These are phyloP conservation scores for Eucalyptus cladocalyx DNA, from an alignment of 345 rosid genomes.

Conservation along the genomic window DNA sequence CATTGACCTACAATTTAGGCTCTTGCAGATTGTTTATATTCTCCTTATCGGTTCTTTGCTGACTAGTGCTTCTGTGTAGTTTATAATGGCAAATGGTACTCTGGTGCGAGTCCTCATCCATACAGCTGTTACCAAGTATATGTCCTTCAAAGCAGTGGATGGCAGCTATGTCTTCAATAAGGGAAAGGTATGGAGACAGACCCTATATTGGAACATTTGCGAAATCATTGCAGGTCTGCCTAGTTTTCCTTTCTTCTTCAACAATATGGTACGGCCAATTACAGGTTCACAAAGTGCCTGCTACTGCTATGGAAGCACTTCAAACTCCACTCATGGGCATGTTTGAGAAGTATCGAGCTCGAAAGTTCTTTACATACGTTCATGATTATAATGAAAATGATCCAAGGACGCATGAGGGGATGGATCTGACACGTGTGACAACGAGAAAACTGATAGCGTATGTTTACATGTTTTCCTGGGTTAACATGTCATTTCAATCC, in stretches of 20 bases:
- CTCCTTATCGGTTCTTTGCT: not conserved
- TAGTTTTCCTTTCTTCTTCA: not conserved
- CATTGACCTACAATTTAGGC: not conserved
- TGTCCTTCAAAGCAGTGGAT: slow-evolving; percentile 94
- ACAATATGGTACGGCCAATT: not conserved
- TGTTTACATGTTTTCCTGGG: not conserved
- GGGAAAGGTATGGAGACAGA: slow-evolving; percentile 61
- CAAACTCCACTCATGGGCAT: slow-evolving; percentile 97
- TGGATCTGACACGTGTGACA: slow-evolving; percentile 82
- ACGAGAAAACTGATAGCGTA: slow-evolving; percentile 87
- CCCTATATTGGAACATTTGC: not conserved
- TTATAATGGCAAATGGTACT: slow-evolving; percentile 97
- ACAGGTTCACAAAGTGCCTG: slow-evolving; percentile 95
- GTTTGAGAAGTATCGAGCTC: slow-evolving; percentile 96
- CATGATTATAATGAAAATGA: slow-evolving; percentile 76
- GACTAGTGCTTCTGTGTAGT: slow-evolving; percentile 22
- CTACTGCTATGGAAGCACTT: slow-evolving; percentile 91
- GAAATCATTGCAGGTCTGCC: not conserved
- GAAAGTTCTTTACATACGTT: slow-evolving; percentile 82
- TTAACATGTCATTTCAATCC: not conserved
- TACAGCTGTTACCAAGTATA: slow-evolving; percentile 87
- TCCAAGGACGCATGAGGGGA: slow-evolving; percentile 88
- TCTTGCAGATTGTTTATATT: not conserved
- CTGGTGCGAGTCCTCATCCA: slow-evolving; percentile 98
- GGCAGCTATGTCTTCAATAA: slow-evolving; percentile 87